Evolutionary conservation across 768 basidiomycete genomes (phyloP), one percentile per base, ranked within the genome.

Genomic region (Pleurotus citrinopileatus): DNA sequence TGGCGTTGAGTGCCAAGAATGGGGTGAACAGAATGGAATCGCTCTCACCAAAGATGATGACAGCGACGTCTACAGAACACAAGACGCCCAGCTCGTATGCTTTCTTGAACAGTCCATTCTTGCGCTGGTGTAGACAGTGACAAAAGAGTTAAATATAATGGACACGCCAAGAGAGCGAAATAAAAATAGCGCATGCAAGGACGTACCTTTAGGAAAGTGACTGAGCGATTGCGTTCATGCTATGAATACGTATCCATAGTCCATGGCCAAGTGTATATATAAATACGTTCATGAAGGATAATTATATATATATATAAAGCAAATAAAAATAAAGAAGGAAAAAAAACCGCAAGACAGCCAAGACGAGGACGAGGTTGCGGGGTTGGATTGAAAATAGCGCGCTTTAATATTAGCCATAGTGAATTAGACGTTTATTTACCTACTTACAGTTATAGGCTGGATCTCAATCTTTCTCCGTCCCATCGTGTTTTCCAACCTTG

Each of bases 191-290:
- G 73, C 74, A 70, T 66, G 51, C 55, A 57, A 60, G 64, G 59
- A 67, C 77, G 61, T 75, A 80, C 91, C 84, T 92, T 93, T 74
- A 92, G 76, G 79, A 92, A 93, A 62, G 91, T 93, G 67, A 93
- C 91, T 58, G 89, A 87, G 62, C 91, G 87, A 70, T 92, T 93
- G 73, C 91, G 86, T 73, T 93, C 91, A 74, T 93, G 88, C 90
- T 93, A 78, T 72, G 73, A 69, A 72, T 73, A 77, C n/a, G n/a
- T n/a, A n/a, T n/a, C n/a, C n/a, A n/a, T n/a, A n/a, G n/a, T n/a
- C n/a, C n/a, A n/a, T n/a, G n/a, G n/a, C n/a, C n/a, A n/a, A n/a
- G n/a, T n/a, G n/a, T n/a, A n/a, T n/a, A n/a, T n/a, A n/a, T n/a
- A n/a, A n/a, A n/a, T n/a, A n/a, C n/a, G n/a, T n/a, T 51, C 36